Evolutionary conservation across 768 basidiomycete species (phyloP).

Genomic region (Phylloporus scabripes): DNA sequence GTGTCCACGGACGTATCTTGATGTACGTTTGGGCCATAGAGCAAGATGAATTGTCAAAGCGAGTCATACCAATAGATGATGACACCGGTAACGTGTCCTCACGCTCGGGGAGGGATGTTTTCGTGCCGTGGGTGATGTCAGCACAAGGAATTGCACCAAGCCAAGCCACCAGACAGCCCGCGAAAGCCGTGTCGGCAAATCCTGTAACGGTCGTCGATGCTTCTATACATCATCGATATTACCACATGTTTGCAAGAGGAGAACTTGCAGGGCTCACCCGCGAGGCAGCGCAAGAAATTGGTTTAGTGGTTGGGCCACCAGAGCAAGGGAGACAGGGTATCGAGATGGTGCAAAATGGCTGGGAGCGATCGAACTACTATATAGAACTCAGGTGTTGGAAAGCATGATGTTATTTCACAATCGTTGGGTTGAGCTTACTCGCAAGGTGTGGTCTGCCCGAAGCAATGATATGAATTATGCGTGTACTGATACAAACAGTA

Average conservation of each 20-base stretch:
- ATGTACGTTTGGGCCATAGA: conserved; percentile 98
- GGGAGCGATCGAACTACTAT: conserved; percentile 89
- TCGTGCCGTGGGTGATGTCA: conserved; percentile 82
- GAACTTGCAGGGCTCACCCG: conserved; percentile 63
- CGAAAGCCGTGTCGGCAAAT: background rate
- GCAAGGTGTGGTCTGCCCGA: conserved; percentile 2
- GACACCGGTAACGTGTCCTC: background rate
- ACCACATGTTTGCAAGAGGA: conserved; percentile 87
- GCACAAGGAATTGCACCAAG: conserved; percentile 25
- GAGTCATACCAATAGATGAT: conserved; percentile 44
- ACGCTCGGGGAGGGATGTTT: conserved; percentile 65
- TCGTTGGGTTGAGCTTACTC: conserved; percentile 1
- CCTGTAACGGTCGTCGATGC: conserved; percentile 3
- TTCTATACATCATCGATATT: conserved; percentile 79
- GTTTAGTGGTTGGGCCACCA: conserved; percentile 44
- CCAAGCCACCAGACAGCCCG: conserved; percentile 9
- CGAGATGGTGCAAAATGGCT: conserved; percentile 66
- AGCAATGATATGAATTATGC: conserved; percentile 20
- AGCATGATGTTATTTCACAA: conserved; percentile 18
- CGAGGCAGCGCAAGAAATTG: conserved; percentile 57
- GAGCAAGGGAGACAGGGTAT: conserved; percentile 39
- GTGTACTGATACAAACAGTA: conserved; percentile 30
- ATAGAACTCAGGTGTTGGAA: conserved; percentile 69
- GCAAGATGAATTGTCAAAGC: conserved; percentile 81
- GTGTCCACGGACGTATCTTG: conserved; percentile 68